phyloP scores from a whole-genome alignment of 2,329 filamentous ascomycete species.

The Talaromyces piceae region DNA sequence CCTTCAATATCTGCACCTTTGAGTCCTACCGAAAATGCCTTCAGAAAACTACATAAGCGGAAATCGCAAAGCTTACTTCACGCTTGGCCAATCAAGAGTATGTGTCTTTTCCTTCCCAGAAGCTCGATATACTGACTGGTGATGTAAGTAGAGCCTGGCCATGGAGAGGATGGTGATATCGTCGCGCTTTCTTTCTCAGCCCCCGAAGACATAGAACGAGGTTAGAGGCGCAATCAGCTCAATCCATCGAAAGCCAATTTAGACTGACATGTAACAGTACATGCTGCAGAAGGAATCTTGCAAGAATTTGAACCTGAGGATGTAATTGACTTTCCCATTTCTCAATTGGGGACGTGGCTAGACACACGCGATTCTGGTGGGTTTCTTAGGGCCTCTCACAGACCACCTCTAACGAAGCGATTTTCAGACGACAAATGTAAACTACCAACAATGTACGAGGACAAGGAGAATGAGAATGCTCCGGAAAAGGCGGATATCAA shows the following conservation, averaged over 20 bases:
- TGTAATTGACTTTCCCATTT: conserved; percentile 9
- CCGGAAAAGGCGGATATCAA: conserved; percentile 9
- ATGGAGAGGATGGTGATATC: conserved; percentile 24
- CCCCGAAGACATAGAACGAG: conserved; percentile 23
- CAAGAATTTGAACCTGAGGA: conserved; percentile 6
- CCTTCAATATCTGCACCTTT: conserved; percentile 13
- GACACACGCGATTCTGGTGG: conserved; percentile 10
- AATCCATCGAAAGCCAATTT: not conserved
- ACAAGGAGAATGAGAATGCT: conserved; percentile 14
- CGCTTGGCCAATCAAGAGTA: conserved; percentile 23
- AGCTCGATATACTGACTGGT: not conserved
- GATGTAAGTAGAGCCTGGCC: conserved; percentile 16
- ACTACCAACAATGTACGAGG: conserved; percentile 15
- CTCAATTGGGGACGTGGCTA: conserved; percentile 10
- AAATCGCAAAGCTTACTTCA: conserved; percentile 20
- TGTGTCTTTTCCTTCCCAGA: not conserved
- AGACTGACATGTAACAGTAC: conserved; percentile 15
- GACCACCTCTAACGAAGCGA: not conserved
- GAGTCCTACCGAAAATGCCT: conserved; percentile 14
- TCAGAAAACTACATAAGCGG: conserved; percentile 12
- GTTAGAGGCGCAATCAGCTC: conserved; percentile 10
- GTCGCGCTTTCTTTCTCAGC: conserved; percentile 24
- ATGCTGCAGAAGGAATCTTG: conserved; percentile 16
- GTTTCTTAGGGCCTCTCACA: too few relatives aligned
- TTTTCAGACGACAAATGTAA: conserved; percentile 12